Percentiles rank a stretch among this genome's conserved stretches.
These are phyloP conservation scores for Ensete glaucum DNA, from an alignment of 176 grass and related monocot species.

Conservation along the genomic window DNA sequence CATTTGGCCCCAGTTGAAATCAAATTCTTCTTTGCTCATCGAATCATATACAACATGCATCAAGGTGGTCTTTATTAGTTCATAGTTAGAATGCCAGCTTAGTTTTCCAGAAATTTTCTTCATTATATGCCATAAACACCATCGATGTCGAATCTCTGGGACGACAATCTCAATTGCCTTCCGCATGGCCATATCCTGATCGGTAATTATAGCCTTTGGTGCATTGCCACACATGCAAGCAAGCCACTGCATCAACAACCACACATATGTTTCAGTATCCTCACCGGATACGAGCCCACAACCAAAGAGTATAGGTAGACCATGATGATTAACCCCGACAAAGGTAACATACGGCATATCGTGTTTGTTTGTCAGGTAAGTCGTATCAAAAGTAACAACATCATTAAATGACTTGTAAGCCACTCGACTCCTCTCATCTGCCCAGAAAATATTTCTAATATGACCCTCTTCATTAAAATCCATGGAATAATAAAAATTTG, in stretches of 20 bases:
- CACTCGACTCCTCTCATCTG: conserved; percentile 14
- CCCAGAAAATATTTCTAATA: conserved; percentile 6
- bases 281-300: conserved; percentile 2
- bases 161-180: conserved; percentile 6
- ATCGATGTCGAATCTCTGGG: background rate
- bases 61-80: background rate
- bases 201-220: conserved; percentile 8
- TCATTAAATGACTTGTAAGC: conserved; percentile 5
- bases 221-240: conserved; percentile 6
- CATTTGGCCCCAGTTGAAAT: conserved; percentile 18
- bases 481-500: conserved; percentile 4
- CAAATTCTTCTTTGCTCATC: conserved; percentile 8
- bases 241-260: conserved; percentile 3
- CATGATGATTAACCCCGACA: conserved; percentile 14
- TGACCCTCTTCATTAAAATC: conserved; percentile 12
- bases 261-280: conserved; percentile 1
- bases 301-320: conserved; percentile 5
- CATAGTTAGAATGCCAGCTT: background rate
- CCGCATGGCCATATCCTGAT: conserved; percentile 1
- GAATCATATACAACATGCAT: conserved; percentile 2
- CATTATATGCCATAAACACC: conserved; percentile 18
- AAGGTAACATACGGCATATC: conserved; percentile 2
- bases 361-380: conserved; percentile 2
- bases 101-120: conserved; percentile 5
- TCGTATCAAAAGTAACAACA: background rate